A percentile compares a stretch with the other conserved stretches of the same genome.
These are phyloP conservation scores for Serpula lacrymans DNA, from an alignment of 768 basidiomycete species.

Conservation along the genomic window DNA sequence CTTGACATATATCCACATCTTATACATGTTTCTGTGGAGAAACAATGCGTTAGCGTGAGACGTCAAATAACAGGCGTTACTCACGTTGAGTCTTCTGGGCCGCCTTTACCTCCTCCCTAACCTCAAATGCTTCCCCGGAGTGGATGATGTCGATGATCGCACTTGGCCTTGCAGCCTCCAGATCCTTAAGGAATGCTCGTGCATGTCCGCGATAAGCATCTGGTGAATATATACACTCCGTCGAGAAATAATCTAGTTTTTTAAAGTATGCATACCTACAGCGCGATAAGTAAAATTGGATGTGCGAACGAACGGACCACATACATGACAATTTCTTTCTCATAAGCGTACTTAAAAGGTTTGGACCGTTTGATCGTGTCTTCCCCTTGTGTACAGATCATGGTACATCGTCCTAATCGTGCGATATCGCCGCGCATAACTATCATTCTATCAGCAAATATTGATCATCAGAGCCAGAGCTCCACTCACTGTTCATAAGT, in stretches of 20 bases:
- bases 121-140: conserved; percentile 89
- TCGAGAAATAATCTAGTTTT: conserved; percentile 98
- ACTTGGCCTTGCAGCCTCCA: conserved; percentile 91
- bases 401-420: conserved; percentile 87
- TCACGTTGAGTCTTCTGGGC: conserved; percentile 82
- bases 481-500: conserved; percentile 89
- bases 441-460: conserved; percentile 29
- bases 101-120: conserved; percentile 80
- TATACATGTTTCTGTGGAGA: conserved; percentile 72
- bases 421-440: conserved; percentile 99
- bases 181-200: conserved; percentile 88
- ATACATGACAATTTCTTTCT: conserved; percentile 99
- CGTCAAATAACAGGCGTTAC: conserved; percentile 24
- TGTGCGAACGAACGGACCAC: conserved; percentile 18
- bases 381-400: conserved; percentile 93
- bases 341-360: conserved; percentile 99
- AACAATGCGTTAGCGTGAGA: conserved; percentile 6
- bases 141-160: conserved; percentile 98
- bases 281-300: conserved; percentile 6
- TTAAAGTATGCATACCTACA: conserved; percentile 98
- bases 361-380: conserved; percentile 96
- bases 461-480: not conserved
- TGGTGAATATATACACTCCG: conserved; percentile 98
- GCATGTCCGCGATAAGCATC: conserved; percentile 99
- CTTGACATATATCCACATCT: conserved; percentile 96